Evolutionary conservation across 1,284 basidiomycete genomes (phyloP), one percentile per base, ranked within the genome.

Genomic region (Clitocybe nebularis): DNA sequence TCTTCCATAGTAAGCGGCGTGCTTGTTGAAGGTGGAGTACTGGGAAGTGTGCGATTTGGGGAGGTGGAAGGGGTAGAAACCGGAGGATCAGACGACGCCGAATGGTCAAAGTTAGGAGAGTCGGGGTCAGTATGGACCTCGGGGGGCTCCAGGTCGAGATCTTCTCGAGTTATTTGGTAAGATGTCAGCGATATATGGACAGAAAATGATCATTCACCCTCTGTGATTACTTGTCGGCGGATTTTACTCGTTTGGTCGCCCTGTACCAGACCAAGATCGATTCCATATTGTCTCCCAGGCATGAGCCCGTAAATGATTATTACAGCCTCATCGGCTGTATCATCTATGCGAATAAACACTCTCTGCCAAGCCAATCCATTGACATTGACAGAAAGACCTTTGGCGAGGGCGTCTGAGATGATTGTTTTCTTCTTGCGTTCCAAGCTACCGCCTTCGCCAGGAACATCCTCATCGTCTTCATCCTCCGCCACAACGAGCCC

Each of bases 281-380:
- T 79, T 52, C 89, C 85, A 51, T 91, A 90, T 54, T 84, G 82
- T 41, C 83, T 71, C 2, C 84, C 83, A 7, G 88, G 88, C 70
- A 87, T 77, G 28, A 91, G 72, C 2, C 84, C 85, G 47, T 86
- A 89, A 21, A 90, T 74, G 49, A 90, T 84, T 40, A 90, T 84
- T 41, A 89, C 75, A 0, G 84, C 87, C 56, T 90, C 86, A 49
- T 89, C 86, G 0, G 72, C 69, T 38, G 80, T 76, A 33, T 89
- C 86, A 54, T 87, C 81, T 50, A 88, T 77, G 45, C 81, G 77
- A 48, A 87, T 79, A 51, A 89, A 74, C 16, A 88, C 83, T 41
- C 81, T 72, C 56, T 82, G 76, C 87, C 87, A 90, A 3, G 75
- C 74, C 3, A 77, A 70, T 11, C 77, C 77, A 52, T 90, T 89